Conservation (phyloP, 192 early-diverging fungal species). For the Coemansia sp. region DNA sequence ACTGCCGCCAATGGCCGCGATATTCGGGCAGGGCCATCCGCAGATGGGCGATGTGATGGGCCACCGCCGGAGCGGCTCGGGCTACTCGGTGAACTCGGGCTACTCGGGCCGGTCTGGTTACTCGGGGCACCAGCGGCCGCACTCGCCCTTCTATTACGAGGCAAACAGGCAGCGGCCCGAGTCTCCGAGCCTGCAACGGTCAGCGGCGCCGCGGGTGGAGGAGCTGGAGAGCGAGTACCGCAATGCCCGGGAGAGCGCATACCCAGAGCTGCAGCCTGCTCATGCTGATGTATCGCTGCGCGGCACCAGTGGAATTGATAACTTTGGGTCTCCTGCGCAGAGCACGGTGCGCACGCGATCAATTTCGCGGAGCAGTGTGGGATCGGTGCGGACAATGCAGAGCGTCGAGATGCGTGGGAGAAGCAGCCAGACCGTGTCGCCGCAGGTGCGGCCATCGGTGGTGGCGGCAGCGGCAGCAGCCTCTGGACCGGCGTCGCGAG, state of each 20-base stretch:
- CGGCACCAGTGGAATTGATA: background rate
- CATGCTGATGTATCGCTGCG: background rate
- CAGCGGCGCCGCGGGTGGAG: background rate
- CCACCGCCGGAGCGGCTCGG: conserved; percentile 17
- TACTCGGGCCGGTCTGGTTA: conserved; percentile 3
- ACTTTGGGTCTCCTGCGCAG: conserved; percentile 10
- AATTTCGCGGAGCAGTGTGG: conserved; percentile 39
- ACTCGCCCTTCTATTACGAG: conserved; percentile 1
- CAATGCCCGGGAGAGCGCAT: background rate
- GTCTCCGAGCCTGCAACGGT: conserved; percentile 8
- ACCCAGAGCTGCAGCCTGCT: background rate
- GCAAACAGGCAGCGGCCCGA: background rate
- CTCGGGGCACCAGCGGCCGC: conserved; percentile 4
- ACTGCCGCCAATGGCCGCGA: conserved; percentile 33
- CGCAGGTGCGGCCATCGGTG: background rate
- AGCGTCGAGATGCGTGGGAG: conserved; percentile 1
- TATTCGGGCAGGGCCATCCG: conserved; percentile 11
- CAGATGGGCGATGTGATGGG: background rate
- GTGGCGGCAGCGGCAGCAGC: background rate
- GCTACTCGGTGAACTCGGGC: conserved; percentile 7
- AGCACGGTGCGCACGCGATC: conserved; percentile 35
- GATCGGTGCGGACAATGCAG: conserved; percentile 23
- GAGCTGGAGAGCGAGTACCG: conserved; percentile 4
- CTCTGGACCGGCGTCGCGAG: background rate
- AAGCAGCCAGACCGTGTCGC: background rate